These are phyloP conservation scores for Castanospermum australe DNA, from an alignment of 306 rosid species.

Conservation along the genomic window DNA sequence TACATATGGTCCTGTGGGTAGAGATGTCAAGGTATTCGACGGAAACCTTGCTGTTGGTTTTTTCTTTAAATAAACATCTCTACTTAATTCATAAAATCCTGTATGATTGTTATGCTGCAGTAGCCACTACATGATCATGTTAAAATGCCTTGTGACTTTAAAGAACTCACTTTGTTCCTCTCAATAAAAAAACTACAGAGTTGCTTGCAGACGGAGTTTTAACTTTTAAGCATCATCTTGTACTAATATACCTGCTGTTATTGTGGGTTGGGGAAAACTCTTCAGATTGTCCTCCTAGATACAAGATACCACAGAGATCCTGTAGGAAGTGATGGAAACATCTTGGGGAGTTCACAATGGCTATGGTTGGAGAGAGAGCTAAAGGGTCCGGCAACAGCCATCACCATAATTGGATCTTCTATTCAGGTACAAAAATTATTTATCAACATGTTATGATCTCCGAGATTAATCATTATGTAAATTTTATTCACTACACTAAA, in stretches of 20 bases:
- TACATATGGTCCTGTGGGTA: constrained; percentile 65
- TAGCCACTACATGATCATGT: not conserved
- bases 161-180: not conserved
- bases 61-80: not conserved
- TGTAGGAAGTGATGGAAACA: constrained; percentile 69
- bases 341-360: constrained; percentile 77
- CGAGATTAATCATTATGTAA: not conserved
- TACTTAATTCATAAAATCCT: not conserved
- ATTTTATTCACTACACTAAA: not conserved
- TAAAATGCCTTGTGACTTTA: not conserved
- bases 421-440: constrained; percentile 54
- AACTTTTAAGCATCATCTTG: constrained; percentile 15
- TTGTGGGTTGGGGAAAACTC: constrained; percentile 1
- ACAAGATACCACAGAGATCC: constrained; percentile 88
- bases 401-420: constrained; percentile 79
- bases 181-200: not conserved
- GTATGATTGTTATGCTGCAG: not conserved
- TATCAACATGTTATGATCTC: not conserved
- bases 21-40: constrained; percentile 65
- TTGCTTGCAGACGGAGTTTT: not conserved
- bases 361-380: constrained; percentile 75
- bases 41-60: not conserved
- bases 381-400: constrained; percentile 56
- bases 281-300: constrained; percentile 56
- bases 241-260: constrained; percentile 19